phyloP scores from a whole-genome alignment of 2,329 filamentous ascomycete genomes.

The Aspergillus udagawae region DNA sequence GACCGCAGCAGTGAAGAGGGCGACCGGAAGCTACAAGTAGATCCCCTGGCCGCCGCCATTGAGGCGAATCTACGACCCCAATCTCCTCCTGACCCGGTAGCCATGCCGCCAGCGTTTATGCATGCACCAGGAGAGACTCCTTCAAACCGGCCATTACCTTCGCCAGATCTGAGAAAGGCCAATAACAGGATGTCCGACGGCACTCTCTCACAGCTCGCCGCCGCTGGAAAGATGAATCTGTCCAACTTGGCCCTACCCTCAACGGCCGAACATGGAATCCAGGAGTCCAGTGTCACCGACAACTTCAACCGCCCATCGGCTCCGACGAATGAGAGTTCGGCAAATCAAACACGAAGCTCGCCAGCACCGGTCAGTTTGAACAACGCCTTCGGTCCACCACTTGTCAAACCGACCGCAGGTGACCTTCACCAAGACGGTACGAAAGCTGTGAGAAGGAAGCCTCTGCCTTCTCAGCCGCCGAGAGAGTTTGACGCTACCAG shows the following conservation, averaged over 20 bases:
- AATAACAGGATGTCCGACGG: constrained; percentile 79
- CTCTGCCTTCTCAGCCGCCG: constrained; percentile 42
- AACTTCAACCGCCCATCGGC: background rate
- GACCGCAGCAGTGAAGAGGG: constrained; percentile 41
- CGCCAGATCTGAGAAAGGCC: constrained; percentile 72
- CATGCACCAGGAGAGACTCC: constrained; percentile 71
- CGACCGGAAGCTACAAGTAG: constrained; percentile 24
- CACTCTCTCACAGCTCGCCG: constrained; percentile 75
- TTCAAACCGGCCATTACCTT: constrained; percentile 64
- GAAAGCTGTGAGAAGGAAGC: constrained; percentile 50
- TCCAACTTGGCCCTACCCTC: constrained; percentile 33
- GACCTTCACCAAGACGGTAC: constrained; percentile 35
- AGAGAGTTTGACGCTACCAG: constrained; percentile 14
- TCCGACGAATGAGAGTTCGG: constrained; percentile 12
- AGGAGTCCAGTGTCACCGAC: constrained; percentile 22
- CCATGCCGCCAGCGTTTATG: constrained; percentile 71
- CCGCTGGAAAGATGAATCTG: constrained; percentile 53
- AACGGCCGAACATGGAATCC: constrained; percentile 37
- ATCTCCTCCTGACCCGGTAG: constrained; percentile 71
- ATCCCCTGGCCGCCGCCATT: constrained; percentile 25
- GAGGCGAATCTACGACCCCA: constrained; percentile 41
- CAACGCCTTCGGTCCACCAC: constrained; percentile 7
- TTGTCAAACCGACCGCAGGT: constrained; percentile 5
- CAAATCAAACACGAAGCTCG: constrained; percentile 21
- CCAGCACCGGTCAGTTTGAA: constrained; percentile 1